Evolutionary conservation across 2,329 filamentous ascomycete species (phyloP).

Genomic region (Botryotinia calthae): DNA sequence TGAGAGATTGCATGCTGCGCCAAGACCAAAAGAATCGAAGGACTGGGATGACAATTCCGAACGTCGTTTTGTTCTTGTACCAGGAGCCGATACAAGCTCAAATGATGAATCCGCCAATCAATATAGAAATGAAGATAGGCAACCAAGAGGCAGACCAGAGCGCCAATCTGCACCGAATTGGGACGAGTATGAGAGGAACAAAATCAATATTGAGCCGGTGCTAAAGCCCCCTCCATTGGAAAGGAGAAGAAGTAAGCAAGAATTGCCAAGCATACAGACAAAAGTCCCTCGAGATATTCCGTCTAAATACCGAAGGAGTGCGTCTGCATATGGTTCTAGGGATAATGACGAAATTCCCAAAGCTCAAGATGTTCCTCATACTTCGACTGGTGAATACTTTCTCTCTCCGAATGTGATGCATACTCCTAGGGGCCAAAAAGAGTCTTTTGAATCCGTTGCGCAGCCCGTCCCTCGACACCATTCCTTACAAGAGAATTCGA

Average conservation of each 20-base stretch:
- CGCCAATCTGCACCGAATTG: not conserved
- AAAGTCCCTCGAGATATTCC: conserved; percentile 37
- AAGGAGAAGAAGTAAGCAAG: conserved; percentile 35
- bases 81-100: conserved; percentile 32
- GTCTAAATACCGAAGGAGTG: conserved; percentile 35
- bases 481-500: conserved; percentile 38
- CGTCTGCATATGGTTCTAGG: conserved; percentile 31
- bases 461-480: conserved; percentile 41
- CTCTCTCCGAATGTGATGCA: conserved; percentile 48
- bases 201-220: not conserved
- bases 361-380: conserved; percentile 31
- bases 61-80: conserved; percentile 62
- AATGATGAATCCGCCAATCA: conserved; percentile 12
- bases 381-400: conserved; percentile 41
- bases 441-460: conserved; percentile 26
- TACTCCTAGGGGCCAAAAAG: conserved; percentile 23
- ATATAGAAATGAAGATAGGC: conserved; percentile 25
- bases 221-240: conserved; percentile 25
- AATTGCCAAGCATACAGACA: conserved; percentile 38
- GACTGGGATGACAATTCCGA: conserved; percentile 43
- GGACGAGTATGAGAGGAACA: conserved; percentile 2
- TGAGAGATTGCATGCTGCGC: conserved; percentile 31
- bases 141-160: conserved; percentile 17
- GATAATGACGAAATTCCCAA: conserved; percentile 35
- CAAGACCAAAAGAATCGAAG: conserved; percentile 22